These are phyloP conservation scores for Pythium folliculosum DNA, from an alignment of 352 stramenopile species.

Conservation along the genomic window DNA sequence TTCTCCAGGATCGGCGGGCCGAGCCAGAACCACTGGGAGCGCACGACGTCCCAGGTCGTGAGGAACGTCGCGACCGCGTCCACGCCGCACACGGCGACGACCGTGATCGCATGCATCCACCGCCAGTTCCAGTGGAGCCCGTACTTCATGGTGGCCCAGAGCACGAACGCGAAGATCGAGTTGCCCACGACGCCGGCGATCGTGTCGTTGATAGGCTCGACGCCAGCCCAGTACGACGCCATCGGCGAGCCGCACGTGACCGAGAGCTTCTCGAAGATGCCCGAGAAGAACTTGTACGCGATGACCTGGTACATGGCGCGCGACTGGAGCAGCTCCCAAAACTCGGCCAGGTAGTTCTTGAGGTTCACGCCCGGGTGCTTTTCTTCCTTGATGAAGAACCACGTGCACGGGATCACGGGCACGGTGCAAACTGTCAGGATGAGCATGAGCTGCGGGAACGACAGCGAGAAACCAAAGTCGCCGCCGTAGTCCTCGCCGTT, in stretches of 20 bases:
- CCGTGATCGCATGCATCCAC: constrained; percentile 14
- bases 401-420: constrained; percentile 24
- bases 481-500: constrained; percentile 21
- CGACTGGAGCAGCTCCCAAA: constrained; percentile 21
- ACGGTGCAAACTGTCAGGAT: background rate
- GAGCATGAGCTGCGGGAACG: too few relatives aligned
- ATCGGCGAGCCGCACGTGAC: constrained; percentile 5
- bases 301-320: too few relatives aligned
- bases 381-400: constrained; percentile 26
- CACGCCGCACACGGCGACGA: background rate
- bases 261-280: constrained; percentile 12
- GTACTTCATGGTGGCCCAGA: constrained; percentile 20
- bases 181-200: constrained; percentile 14
- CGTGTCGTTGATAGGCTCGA: constrained; percentile 21
- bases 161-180: constrained; percentile 8
- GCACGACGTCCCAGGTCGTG: too few relatives aligned
- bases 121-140: constrained; percentile 20
- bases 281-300: too few relatives aligned
- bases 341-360: constrained; percentile 15
- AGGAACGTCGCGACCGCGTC: constrained; percentile 6
- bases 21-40: too few relatives aligned
- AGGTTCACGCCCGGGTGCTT: constrained; percentile 5
- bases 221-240: constrained; percentile 15
- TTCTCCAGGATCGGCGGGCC: too few relatives aligned
- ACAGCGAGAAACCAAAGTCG: too few relatives aligned